These are phyloP conservation scores for Colletotrichum sp. DNA, from an alignment of 2,329 filamentous ascomycete species.

Conservation along the genomic window DNA sequence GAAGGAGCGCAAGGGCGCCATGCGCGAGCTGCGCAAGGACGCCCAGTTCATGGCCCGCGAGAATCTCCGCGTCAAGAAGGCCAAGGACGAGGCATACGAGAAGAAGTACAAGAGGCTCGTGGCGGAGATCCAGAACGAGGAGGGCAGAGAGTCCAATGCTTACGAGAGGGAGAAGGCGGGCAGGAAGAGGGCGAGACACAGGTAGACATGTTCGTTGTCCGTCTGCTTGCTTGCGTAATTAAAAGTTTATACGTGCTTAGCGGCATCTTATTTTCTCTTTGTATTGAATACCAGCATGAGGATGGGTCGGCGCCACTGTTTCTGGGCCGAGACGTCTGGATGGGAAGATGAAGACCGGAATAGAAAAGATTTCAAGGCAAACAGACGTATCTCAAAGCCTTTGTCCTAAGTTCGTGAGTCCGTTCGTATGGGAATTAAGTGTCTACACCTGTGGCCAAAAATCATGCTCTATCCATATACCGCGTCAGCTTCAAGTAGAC, in stretches of 20 bases:
- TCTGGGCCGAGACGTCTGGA: neutral
- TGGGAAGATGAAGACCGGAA: neutral
- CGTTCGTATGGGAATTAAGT: neutral
- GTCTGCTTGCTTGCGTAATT: neutral
- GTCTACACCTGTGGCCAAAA: neutral
- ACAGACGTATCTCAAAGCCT: neutral
- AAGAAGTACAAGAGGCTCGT: slow-evolving; percentile 93
- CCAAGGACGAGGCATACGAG: slow-evolving; percentile 91
- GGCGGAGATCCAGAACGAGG: slow-evolving; percentile 94
- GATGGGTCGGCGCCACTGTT: neutral
- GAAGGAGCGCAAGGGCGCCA: slow-evolving; percentile 91
- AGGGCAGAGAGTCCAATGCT: slow-evolving; percentile 82
- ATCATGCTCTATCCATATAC: neutral
- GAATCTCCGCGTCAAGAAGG: slow-evolving; percentile 90
- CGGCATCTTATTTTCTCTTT: slow-evolving; percentile 10
- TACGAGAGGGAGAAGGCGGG: slow-evolving; percentile 87
- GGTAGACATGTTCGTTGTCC: neutral
- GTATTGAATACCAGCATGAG: slow-evolving; percentile 15
- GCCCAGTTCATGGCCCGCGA: slow-evolving; percentile 92
- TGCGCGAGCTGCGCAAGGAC: slow-evolving; percentile 94
- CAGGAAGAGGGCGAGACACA: slow-evolving; percentile 67
- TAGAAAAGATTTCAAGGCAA: neutral
- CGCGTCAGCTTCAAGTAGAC: neutral
- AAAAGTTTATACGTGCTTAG: slow-evolving; percentile 7
- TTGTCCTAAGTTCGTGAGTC: neutral